Conservation (phyloP, 768 basidiomycete genomes). For the Pulveroboletus sp. region DNA sequence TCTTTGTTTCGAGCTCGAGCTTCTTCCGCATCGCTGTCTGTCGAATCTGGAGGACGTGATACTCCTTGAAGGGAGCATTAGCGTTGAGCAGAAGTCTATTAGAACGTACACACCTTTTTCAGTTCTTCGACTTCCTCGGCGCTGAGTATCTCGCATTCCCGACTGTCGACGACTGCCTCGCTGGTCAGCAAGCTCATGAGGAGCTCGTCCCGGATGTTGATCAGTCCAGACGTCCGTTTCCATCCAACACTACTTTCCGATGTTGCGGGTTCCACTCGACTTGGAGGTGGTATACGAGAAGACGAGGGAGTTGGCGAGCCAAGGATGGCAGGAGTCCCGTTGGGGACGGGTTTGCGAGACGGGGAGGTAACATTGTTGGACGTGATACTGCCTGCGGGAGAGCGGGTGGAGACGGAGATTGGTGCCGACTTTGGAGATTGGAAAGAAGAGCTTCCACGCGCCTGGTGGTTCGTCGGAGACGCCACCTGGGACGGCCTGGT, state of each 20-base stretch:
- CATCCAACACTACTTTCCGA: constrained; percentile 35
- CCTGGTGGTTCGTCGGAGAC: constrained; percentile 23
- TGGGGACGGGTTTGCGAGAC: constrained; percentile 12
- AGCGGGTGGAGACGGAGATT: constrained; percentile 16
- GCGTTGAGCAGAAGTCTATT: constrained; percentile 19
- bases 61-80: constrained; percentile 49
- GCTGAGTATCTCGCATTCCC: constrained; percentile 71
- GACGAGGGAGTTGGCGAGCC: constrained; percentile 42
- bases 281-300: constrained; percentile 30
- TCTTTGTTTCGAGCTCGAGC: constrained; percentile 77
- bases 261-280: constrained; percentile 33
- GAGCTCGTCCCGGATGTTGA: constrained; percentile 75
- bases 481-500: constrained; percentile 26
- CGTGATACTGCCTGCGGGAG: constrained; percentile 23
- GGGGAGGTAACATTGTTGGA: constrained; percentile 25
- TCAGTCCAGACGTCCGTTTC: constrained; percentile 42
- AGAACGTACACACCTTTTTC: constrained; percentile 50
- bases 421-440: constrained; percentile 24
- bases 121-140: constrained; percentile 68
- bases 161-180: constrained; percentile 91
- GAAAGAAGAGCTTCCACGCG: constrained; percentile 25
- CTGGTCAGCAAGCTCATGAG: constrained; percentile 87
- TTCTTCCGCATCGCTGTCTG: constrained; percentile 67
- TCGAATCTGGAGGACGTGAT: constrained; percentile 64
- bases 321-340: constrained; percentile 11